Conservation (phyloP, 371 early-diverging fungal genomes). For the Syncephalastrum contaminatum region DNA sequence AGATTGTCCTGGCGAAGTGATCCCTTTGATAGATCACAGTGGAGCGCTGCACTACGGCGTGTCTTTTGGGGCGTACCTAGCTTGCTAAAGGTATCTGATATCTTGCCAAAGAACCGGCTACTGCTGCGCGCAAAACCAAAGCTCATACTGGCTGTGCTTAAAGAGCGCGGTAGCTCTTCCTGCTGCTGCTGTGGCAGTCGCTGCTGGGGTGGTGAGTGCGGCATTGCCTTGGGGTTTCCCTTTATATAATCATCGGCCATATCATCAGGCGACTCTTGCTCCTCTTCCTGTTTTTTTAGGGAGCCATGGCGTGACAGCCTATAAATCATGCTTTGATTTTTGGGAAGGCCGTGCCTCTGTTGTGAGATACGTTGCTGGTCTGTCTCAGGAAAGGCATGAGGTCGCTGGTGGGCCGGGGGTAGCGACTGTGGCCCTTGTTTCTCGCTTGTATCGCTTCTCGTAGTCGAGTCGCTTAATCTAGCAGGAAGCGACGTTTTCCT, state of each 20-base stretch:
- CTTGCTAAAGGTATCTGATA: slow-evolving; percentile 13
- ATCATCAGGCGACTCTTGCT: background rate
- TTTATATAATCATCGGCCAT: too few species aligned
- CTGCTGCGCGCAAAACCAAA: slow-evolving; percentile 15
- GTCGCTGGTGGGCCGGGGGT: too few species aligned
- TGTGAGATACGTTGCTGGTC: too few species aligned
- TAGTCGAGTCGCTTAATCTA: too few species aligned
- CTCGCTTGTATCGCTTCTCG: too few species aligned
- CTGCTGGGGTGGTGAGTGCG: background rate
- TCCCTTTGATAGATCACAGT: too few species aligned
- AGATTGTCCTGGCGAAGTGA: too few species aligned
- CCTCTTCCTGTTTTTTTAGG: too few species aligned
- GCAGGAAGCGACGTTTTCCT: too few species aligned
- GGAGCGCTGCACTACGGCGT: slow-evolving; percentile 2
- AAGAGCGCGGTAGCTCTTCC: slow-evolving; percentile 3
- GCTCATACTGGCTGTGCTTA: slow-evolving; percentile 14
- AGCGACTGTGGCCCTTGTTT: too few species aligned
- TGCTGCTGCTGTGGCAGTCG: background rate
- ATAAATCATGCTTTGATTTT: slow-evolving; percentile 13
- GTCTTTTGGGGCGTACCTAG: slow-evolving; percentile 9
- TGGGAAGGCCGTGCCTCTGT: background rate
- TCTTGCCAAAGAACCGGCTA: slow-evolving; percentile 14
- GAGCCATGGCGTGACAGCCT: slow-evolving; percentile 11
- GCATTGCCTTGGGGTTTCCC: too few species aligned
- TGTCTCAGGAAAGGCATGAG: too few species aligned